These are phyloP conservation scores for Cladosporium sp. DNA, from an alignment of 2,329 filamentous ascomycete genomes.

Conservation along the genomic window DNA sequence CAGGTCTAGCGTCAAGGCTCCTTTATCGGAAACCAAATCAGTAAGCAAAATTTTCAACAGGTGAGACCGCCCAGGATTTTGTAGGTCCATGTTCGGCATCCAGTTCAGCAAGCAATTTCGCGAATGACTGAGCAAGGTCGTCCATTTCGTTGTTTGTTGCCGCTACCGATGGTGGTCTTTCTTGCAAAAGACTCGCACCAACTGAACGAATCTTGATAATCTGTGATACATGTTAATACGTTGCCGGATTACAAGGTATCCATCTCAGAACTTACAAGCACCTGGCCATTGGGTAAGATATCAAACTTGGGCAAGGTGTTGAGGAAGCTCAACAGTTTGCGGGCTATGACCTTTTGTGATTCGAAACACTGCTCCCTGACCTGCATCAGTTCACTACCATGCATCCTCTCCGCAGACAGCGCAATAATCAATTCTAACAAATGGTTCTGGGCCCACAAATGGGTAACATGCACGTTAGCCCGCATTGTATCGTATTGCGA, in stretches of 20 bases:
- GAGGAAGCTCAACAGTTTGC: conserved; percentile 1
- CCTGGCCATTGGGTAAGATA: background rate
- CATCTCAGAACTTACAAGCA: background rate
- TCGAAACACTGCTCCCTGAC: background rate
- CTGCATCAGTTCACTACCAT: background rate
- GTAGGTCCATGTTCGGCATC: background rate
- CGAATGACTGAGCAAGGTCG: background rate
- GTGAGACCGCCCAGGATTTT: background rate
- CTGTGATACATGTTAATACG: background rate
- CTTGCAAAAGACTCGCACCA: conserved; percentile 1
- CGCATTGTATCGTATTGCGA: conserved; percentile 5
- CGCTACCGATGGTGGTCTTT: background rate
- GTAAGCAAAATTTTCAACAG: background rate
- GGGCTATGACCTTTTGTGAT: background rate
- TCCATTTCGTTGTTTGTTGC: background rate
- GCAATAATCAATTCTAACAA: background rate
- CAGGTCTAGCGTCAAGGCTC: background rate
- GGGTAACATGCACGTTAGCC: conserved; percentile 1
- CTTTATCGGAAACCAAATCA: background rate
- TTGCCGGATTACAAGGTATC: too few relatives aligned
- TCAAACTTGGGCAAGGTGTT: conserved; percentile 1
- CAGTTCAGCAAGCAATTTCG: background rate
- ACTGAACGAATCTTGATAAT: background rate
- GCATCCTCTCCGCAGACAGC: background rate
- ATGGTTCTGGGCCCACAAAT: background rate